A percentile compares a stretch with the other conserved stretches of the same genome.
These are phyloP conservation scores for Globisporangium irregulare DNA, from an alignment of 352 stramenopile species.

Conservation along the genomic window DNA sequence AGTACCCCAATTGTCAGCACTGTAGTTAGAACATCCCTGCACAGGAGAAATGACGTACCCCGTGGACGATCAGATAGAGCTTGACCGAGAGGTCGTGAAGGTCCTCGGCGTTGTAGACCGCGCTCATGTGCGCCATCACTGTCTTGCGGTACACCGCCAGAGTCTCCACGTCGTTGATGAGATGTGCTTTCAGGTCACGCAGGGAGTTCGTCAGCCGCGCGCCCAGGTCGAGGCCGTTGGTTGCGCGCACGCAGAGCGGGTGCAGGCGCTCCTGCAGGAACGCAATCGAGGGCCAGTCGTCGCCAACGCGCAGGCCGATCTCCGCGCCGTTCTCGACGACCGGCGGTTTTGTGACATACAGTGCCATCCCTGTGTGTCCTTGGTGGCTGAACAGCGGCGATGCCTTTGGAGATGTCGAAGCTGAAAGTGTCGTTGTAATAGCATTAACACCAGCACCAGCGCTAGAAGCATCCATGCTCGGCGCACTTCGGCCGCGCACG, in stretches of 20 bases:
- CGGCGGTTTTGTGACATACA: background rate
- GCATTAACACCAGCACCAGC: background rate
- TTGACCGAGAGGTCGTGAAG: slow-evolving; percentile 41
- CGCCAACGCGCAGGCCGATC: slow-evolving; percentile 30
- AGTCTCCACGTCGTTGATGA: slow-evolving; percentile 72
- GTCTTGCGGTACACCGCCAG: slow-evolving; percentile 43
- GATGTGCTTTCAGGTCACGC: slow-evolving; percentile 69
- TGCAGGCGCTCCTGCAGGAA: slow-evolving; percentile 57
- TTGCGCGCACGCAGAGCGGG: slow-evolving; percentile 49
- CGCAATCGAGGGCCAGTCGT: slow-evolving; percentile 47
- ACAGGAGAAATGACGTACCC: slow-evolving; percentile 18
- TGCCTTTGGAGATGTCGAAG: background rate
- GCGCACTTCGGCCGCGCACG: slow-evolving; percentile 9
- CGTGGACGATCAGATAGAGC: slow-evolving; percentile 62
- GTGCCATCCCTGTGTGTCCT: background rate
- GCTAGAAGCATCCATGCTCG: background rate
- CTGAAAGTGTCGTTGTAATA: background rate
- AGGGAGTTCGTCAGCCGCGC: slow-evolving; percentile 60
- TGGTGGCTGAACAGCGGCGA: background rate
- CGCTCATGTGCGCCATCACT: slow-evolving; percentile 36
- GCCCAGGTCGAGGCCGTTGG: slow-evolving; percentile 61
- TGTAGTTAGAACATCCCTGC: background rate
- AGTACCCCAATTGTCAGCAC: background rate
- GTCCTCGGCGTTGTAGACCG: slow-evolving; percentile 18
- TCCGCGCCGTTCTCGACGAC: slow-evolving; percentile 53